Evolutionary conservation across 2,329 filamentous ascomycete species (phyloP).

Genomic region (Cercospora brassicicola): DNA sequence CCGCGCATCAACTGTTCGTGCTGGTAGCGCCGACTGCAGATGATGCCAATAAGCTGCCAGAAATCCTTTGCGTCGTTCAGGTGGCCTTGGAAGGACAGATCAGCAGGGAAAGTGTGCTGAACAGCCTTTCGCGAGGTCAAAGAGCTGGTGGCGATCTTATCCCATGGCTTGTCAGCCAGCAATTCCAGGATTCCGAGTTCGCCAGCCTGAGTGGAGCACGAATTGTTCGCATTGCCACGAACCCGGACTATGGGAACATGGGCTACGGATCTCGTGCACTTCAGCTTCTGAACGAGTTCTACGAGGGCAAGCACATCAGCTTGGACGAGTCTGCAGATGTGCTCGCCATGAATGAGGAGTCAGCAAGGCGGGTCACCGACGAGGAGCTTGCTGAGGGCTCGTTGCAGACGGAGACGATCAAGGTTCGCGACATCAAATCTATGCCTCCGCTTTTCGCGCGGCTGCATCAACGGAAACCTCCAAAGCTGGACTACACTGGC

Average conservation of each 20-base stretch:
- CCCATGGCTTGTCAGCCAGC: slow-evolving; percentile 94
- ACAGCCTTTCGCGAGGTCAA: slow-evolving; percentile 83
- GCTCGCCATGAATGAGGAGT: slow-evolving; percentile 48
- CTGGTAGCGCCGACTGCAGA: slow-evolving; percentile 83
- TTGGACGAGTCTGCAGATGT: slow-evolving; percentile 68
- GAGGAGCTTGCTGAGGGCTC: slow-evolving; percentile 73
- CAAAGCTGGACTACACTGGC: slow-evolving; percentile 84
- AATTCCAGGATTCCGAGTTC: slow-evolving; percentile 97
- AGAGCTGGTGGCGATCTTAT: slow-evolving; percentile 90
- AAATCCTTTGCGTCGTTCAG: slow-evolving; percentile 92
- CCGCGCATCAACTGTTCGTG: slow-evolving; percentile 93
- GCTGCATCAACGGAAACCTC: slow-evolving; percentile 76
- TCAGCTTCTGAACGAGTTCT: slow-evolving; percentile 85
- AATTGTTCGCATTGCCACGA: slow-evolving; percentile 91
- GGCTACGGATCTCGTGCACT: slow-evolving; percentile 90
- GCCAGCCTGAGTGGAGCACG: slow-evolving; percentile 88
- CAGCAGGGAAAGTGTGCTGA: slow-evolving; percentile 86
- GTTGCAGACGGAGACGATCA: slow-evolving; percentile 82
- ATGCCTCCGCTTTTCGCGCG: slow-evolving; percentile 94
- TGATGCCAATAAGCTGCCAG: slow-evolving; percentile 74
- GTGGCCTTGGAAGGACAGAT: slow-evolving; percentile 93
- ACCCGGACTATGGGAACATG: slow-evolving; percentile 88
- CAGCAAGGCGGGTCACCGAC: slow-evolving; percentile 76
- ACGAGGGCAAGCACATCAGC: slow-evolving; percentile 86
- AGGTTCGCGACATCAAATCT: slow-evolving; percentile 81